Evolutionary conservation across 352 stramenopile species (phyloP), one percentile per base, ranked within the genome.

Genomic region (Pythium brachiatum): DNA sequence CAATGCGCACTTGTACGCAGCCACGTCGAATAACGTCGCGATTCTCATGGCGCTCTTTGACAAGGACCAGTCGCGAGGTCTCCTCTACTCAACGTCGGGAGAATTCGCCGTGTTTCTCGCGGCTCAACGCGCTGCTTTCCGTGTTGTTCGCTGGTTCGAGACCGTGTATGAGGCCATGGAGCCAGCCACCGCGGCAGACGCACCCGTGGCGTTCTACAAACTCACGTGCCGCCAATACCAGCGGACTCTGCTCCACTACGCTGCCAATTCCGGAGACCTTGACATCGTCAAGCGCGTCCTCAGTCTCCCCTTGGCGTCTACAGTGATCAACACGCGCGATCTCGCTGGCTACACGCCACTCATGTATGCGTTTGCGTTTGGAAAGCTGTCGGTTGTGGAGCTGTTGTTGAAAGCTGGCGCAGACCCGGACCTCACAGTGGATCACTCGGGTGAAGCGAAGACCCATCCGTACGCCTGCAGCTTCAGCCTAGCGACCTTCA

Each of bases 311-410:
- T 26, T 44, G 16, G 55, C 27, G n/a, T 26, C 16, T 12, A 20
- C 29, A n/a, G 46, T 23, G 18, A 36, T 86, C n/a, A 62, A 89
- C 66, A 16, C 9, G 12, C 61, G 32, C 36, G 80, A 89, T 48
- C 51, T 38, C 6, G 58, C 53, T 15, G 80, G 80, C 25, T 89
- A 88, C 53, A 79, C 76, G 7, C 68, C 76, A 0, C 36, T 86
- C 27, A 60, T 87, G 48, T 89, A 88, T 25, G 76, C 80, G 2
- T 81, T 83, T 57, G 78, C 64, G 0, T 87, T 86, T 50, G 76
- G 80, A 8, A 64, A 60, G 57, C 21, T 89, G 1, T 57, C 51
- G 13, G 47, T 66, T 11, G 62, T 80, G 32, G 53, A 75, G 20
- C 52, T 68, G 9, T 56, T 89, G 3, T 54, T 70, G 18, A 27